A percentile compares a stretch with the other conserved stretches of the same genome.
Evolutionary conservation across 2,329 filamentous ascomycete genomes (phyloP).

Genomic region (Phialemoniopsis sp.): DNA sequence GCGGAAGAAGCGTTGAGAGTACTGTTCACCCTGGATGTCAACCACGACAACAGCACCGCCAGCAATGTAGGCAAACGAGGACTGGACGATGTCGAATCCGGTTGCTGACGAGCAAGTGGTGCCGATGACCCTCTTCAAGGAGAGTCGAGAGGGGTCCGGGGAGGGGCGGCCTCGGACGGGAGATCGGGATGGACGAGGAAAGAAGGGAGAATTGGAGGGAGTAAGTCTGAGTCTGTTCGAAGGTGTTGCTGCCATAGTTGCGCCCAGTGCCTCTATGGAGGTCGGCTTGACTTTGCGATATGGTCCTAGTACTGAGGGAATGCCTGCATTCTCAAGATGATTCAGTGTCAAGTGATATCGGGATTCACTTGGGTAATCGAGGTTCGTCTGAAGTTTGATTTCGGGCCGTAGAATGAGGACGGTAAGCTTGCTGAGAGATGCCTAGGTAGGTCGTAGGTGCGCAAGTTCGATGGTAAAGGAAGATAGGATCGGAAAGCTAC

Average conservation of each 20-base stretch:
- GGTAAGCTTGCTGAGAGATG: no score
- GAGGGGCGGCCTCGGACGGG: conserved; percentile 47
- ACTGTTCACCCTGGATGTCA: conserved; percentile 64
- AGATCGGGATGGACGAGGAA: conserved; percentile 59
- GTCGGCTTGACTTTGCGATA: no score
- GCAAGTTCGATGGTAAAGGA: no score
- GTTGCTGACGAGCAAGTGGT: conserved; percentile 82
- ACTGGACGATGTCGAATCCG: conserved; percentile 77
- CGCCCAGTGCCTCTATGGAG: no score
- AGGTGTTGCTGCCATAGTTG: conserved; percentile 52
- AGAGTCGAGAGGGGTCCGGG: conserved; percentile 59
- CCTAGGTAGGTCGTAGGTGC: no score
- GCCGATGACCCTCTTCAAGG: conserved; percentile 80
- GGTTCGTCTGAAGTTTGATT: no score
- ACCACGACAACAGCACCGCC: conserved; percentile 92
- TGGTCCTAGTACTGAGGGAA: no score
- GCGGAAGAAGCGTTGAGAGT: conserved; percentile 83
- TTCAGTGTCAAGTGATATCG: no score
- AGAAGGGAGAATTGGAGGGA: conserved; percentile 71
- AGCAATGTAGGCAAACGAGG: conserved; percentile 84
- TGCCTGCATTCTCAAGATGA: no score
- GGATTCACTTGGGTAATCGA: no score
- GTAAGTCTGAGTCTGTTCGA: conserved; percentile 64
- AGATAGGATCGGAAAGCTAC: no score
- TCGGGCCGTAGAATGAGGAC: no score